These are phyloP conservation scores for Phaffia tasmanica DNA, from an alignment of 768 basidiomycete genomes.

Conservation along the genomic window DNA sequence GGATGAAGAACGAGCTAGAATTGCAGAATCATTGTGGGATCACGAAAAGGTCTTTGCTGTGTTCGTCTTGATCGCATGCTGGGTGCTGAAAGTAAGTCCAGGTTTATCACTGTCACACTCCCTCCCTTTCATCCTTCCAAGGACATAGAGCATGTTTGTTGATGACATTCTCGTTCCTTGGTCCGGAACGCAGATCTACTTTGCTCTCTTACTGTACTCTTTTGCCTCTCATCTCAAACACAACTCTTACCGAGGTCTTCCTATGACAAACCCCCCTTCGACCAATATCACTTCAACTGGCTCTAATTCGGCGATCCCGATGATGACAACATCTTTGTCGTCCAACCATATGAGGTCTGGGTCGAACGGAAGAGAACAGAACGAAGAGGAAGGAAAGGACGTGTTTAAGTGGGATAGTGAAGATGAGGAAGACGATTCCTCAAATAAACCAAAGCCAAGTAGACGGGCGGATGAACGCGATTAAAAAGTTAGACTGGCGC, in stretches of 20 bases:
- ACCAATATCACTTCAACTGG: background rate
- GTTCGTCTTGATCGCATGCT: conserved; percentile 65
- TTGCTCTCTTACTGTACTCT: conserved; percentile 79
- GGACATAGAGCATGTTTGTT: background rate
- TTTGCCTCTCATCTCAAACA: conserved; percentile 84
- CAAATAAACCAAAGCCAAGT: no score
- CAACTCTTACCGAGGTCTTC: conserved; percentile 76
- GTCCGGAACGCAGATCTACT: conserved; percentile 59
- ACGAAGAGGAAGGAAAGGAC: conserved; percentile 15
- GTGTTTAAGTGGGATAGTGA: conserved; percentile 21
- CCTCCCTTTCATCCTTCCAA: conserved; percentile 6
- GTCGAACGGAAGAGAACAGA: background rate
- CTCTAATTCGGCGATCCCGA: background rate
- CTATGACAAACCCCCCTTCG: conserved; percentile 33
- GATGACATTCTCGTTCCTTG: background rate
- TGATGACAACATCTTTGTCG: no score
- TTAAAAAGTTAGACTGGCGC: no score
- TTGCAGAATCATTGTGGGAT: conserved; percentile 77
- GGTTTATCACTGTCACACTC: conserved; percentile 6
- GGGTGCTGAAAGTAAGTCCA: conserved; percentile 68
- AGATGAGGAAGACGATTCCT: conserved; percentile 7
- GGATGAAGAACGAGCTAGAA: conserved; percentile 53
- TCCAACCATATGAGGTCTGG: no score
- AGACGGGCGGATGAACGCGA: no score
- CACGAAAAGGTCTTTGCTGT: conserved; percentile 75